Evolutionary conservation across 2,329 filamentous ascomycete species (phyloP).

Genomic region (Epichloe coenophiala): DNA sequence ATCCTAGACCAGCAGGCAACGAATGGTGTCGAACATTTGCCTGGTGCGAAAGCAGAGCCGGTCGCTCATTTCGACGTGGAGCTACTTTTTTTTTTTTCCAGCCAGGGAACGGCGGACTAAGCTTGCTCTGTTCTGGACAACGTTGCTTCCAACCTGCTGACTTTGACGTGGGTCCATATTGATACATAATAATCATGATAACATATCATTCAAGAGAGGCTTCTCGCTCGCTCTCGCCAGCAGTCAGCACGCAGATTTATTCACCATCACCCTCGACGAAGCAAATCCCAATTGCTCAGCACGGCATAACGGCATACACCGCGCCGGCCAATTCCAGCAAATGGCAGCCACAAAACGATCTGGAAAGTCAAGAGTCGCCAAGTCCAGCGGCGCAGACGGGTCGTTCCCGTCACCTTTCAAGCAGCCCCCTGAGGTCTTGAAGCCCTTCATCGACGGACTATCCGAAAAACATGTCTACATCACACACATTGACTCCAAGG

Average conservation of each 20-base stretch:
- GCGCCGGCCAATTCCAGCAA: not conserved
- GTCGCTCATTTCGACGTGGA: not conserved
- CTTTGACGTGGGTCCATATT: too few species aligned
- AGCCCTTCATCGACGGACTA: slow-evolving; percentile 53
- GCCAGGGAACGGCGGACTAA: too few species aligned
- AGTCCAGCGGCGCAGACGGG: slow-evolving; percentile 13
- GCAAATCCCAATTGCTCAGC: not conserved
- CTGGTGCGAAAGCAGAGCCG: not conserved
- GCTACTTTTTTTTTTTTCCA: not conserved
- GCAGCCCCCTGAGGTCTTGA: slow-evolving; percentile 48
- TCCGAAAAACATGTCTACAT: slow-evolving; percentile 64
- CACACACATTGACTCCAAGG: slow-evolving; percentile 65
- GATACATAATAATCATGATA: too few species aligned
- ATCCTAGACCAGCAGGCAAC: not conserved
- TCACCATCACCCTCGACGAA: not conserved
- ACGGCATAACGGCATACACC: not conserved
- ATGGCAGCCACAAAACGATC: slow-evolving; percentile 23
- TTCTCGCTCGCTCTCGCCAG: too few species aligned
- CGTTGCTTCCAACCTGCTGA: not conserved
- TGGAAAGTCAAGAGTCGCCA: slow-evolving; percentile 18
- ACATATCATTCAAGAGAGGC: too few species aligned
- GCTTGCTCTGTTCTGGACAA: too few species aligned
- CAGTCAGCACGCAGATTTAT: not conserved
- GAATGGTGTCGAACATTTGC: not conserved
- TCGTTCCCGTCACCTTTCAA: slow-evolving; percentile 53